These are phyloP conservation scores for Staphylotrichum longicolle DNA, from an alignment of 495 filamentous ascomycete species.

Conservation along the genomic window DNA sequence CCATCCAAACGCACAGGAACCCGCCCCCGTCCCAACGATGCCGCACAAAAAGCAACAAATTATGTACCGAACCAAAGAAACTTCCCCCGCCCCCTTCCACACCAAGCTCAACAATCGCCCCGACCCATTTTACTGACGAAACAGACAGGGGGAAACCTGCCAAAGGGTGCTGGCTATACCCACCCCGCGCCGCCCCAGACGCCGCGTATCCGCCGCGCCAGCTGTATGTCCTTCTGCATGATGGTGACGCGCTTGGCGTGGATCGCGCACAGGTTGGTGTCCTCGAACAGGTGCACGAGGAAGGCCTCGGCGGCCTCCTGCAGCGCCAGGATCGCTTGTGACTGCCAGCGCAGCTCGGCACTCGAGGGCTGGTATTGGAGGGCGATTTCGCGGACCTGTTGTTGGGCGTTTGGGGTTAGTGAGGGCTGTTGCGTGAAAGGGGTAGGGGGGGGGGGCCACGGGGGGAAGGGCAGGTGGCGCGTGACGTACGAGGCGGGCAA, in stretches of 20 bases:
- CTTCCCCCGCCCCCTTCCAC: no score
- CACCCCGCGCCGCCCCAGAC: conserved; percentile 52
- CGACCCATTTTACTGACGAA: no score
- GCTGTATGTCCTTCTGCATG: conserved; percentile 95
- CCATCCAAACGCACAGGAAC: not conserved
- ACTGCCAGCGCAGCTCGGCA: conserved; percentile 81
- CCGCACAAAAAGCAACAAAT: conserved; percentile 2
- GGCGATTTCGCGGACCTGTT: conserved; percentile 80
- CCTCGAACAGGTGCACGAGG: conserved; percentile 90
- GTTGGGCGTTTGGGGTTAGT: not conserved
- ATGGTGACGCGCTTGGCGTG: conserved; percentile 96
- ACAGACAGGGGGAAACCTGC: not conserved
- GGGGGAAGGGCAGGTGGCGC: not conserved
- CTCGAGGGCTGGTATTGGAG: conserved; percentile 49
- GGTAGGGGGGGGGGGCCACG: not conserved
- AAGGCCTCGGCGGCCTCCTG: conserved; percentile 94
- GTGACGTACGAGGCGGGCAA: conserved; percentile 70
- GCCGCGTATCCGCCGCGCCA: conserved; percentile 77
- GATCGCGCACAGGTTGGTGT: conserved; percentile 91
- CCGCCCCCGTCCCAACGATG: not conserved
- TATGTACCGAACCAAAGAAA: conserved; percentile 1
- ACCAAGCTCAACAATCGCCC: not conserved
- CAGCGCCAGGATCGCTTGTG: conserved; percentile 81
- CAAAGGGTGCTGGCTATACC: conserved; percentile 18
- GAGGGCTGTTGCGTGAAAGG: not conserved